A percentile compares a stretch with the other conserved stretches of the same genome.
These are phyloP conservation scores for Sanghuangporus weigelae DNA, from an alignment of 1,284 basidiomycete species.

Conservation along the genomic window DNA sequence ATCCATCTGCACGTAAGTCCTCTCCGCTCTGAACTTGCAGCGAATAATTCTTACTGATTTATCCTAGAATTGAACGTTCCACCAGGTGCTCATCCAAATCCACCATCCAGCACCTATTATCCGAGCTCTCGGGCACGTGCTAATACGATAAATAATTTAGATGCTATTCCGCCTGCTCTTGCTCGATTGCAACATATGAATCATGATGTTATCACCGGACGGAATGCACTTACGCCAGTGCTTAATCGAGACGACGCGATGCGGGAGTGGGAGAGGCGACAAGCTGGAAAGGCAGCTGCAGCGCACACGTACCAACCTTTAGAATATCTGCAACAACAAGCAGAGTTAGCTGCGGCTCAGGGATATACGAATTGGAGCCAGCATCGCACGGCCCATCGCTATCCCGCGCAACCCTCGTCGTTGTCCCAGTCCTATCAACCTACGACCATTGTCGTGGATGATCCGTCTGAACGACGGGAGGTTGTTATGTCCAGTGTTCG, in stretches of 20 bases:
- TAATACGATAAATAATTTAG: conserved; percentile 88
- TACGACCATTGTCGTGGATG: conserved; percentile 43
- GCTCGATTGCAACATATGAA: conserved; percentile 87
- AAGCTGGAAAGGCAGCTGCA: conserved; percentile 59
- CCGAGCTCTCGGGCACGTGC: conserved; percentile 65
- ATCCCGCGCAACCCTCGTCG: conserved; percentile 61
- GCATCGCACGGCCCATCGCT: conserved; percentile 32
- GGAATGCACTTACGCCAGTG: conserved; percentile 82
- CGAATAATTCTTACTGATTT: background rate
- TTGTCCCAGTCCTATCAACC: conserved; percentile 66
- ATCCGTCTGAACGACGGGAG: conserved; percentile 63
- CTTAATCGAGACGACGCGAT: conserved; percentile 87
- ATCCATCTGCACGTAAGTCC: conserved; percentile 6
- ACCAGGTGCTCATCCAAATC: conserved; percentile 44
- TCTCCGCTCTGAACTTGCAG: background rate
- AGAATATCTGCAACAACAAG: conserved; percentile 88
- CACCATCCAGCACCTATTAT: conserved; percentile 66
- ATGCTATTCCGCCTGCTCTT: conserved; percentile 86
- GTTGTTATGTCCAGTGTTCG: conserved; percentile 71
- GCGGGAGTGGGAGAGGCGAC: conserved; percentile 84
- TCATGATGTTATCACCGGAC: conserved; percentile 75
- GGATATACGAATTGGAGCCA: conserved; percentile 51
- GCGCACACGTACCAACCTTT: conserved; percentile 80
- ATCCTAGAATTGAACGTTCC: conserved; percentile 2
- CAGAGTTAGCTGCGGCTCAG: conserved; percentile 68